Base-by-base conservation (phyloP, 2,329 filamentous ascomycete species). In the Trichoderma brevicompactum region DNA sequence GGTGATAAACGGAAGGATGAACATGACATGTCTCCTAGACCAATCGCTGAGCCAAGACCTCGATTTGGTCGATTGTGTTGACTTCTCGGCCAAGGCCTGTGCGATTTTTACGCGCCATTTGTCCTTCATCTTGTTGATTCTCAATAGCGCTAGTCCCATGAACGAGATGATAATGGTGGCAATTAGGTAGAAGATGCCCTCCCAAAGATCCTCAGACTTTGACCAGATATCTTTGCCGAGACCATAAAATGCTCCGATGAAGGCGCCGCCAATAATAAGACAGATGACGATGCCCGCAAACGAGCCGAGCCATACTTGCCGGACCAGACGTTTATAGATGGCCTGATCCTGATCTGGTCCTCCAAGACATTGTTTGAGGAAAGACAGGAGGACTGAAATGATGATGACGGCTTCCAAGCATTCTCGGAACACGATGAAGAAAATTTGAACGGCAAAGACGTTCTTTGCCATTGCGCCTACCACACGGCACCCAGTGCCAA, bases 361-460 rank as follows among this genome's bases (percentile, higher is more conserved):
- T 63, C 79, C 80, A 52, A 94, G 83, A 2, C 88, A 89, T 75
- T 93, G 89, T 75, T 92, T 94, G 65, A 94, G 79, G 74, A 93
- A 94, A 6, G 91, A 86, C 36, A 94, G 83, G 19, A 94, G 82
- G 7, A 94, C 89, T 0, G 92, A 93, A 66, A 94, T 86, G 71
- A 94, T 90, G 72, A 95, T 91, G 71, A 84, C 87, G 1, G 89
- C 89, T 79, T 95, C 92, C 56, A 94, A 79, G 50, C 86, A 87
- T 79, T 94, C 92, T 74, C 92, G 87, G 75, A 94, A 94, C 77
- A 90, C 87, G 75, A 95, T 91, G 80, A 95, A 93, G 80, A 94
- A 95, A 52, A 94, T 85, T 68, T 89, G 89, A 10, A 91, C 86
- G 67, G 89, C 84, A 74, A 92, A 92, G 65, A 92, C 87, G 74